These are phyloP conservation scores for Globisporangium takayamanum DNA, from an alignment of 352 stramenopile species.

Conservation along the genomic window DNA sequence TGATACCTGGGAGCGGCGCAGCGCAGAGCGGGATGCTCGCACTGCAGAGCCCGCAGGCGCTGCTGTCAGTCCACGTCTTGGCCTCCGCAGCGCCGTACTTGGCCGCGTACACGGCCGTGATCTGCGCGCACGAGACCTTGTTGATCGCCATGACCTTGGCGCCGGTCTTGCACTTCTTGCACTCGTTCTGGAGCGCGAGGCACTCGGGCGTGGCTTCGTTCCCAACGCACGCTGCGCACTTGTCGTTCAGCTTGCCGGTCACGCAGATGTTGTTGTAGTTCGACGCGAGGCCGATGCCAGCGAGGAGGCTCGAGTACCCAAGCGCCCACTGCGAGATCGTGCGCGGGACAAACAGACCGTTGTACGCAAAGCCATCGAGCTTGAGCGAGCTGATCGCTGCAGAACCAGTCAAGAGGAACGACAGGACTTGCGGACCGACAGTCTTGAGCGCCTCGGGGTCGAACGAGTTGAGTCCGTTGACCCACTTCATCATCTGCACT, in stretches of 20 bases:
- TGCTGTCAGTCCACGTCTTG: conserved; percentile 20
- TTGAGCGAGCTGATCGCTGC: conserved; percentile 1
- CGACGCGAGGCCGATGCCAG: conserved; percentile 14
- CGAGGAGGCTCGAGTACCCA: conserved; percentile 22
- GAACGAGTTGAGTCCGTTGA: conserved; percentile 18
- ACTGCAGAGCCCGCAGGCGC: conserved; percentile 32
- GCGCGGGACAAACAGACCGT: conserved; percentile 17
- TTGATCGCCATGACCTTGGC: conserved; percentile 38
- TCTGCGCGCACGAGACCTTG: conserved; percentile 28
- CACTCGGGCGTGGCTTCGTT: conserved; percentile 25
- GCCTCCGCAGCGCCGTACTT: conserved; percentile 31
- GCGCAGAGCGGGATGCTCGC: conserved; percentile 35
- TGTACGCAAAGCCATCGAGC: conserved; percentile 18
- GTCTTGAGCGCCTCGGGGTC: conserved; percentile 10
- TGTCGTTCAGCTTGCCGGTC: conserved; percentile 19
- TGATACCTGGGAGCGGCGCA: conserved; percentile 43
- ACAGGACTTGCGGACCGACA: conserved; percentile 7
- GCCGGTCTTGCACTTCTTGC: conserved; percentile 36
- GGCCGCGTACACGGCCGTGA: conserved; percentile 35
- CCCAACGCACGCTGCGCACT: conserved; percentile 35
- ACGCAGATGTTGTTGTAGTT: conserved; percentile 16
- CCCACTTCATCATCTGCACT: conserved; percentile 17
- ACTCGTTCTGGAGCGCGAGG: conserved; percentile 30
- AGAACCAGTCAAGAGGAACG: conserved; percentile 5
- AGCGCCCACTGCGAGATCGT: conserved; percentile 20